Evolutionary conservation across 2,329 filamentous ascomycete genomes (phyloP), one percentile per base, ranked within the genome.

Genomic region (Aspergillus brasiliensis): DNA sequence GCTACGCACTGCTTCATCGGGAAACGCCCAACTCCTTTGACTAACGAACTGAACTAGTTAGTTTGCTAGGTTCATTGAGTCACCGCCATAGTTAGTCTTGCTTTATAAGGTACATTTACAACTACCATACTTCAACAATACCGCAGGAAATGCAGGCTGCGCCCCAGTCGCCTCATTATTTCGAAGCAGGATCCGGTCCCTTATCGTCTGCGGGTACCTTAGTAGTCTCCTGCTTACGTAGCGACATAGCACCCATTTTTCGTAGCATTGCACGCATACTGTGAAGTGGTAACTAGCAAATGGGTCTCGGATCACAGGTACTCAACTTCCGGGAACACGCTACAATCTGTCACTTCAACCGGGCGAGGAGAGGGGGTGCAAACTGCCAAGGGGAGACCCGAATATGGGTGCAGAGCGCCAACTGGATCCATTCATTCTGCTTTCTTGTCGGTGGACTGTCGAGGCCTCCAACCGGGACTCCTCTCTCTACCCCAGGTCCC

Each of bases 401-500:
- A 44, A 44, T 21, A 44, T 44, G 40, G 40, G 40, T 21, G 10
- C 40, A 44, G 23, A 13, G 19, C 40, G 19, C 34, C 31, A 34
- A 34, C 11, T 34, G 31, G 31, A 31, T 40, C 58, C 51, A 40
- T 21, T 25, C 51, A 21, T 21, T 25, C n/a, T 23, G 19, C 23
- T 51, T 62, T 67, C 58, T 52, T 56, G 51, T 57, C 54, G 51
- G 53, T 51, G 38, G 38, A 34, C 31, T 13, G 31, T 34, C 31
- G 31, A 34, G 46, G n/a, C n/a, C n/a, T n/a, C n/a, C n/a, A n/a
- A n/a, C n/a, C n/a, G n/a, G n/a, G n/a, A n/a, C n/a, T n/a, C n/a
- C n/a, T n/a, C n/a, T n/a, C n/a, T 42, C 47, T 64, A 65, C 67
- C 66, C 67, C 67, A 60, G 63, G 59, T 57, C 52, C 52, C 25